Evolutionary conservation across 2,329 filamentous ascomycete species (phyloP).

Genomic region (Scedosporium dehoogii): DNA sequence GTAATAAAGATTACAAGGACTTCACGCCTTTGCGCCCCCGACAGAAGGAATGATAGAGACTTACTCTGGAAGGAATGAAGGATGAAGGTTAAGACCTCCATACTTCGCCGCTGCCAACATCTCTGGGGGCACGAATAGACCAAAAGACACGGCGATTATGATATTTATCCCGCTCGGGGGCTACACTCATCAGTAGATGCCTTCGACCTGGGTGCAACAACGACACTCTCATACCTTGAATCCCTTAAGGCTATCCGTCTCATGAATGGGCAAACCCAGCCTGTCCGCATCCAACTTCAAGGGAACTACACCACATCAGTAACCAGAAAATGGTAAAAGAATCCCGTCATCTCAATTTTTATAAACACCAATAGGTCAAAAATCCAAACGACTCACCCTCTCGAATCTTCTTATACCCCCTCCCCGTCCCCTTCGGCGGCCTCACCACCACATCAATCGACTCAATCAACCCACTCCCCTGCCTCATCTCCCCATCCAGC

Average conservation of each 20-base stretch:
- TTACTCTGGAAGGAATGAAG: constrained; percentile 78
- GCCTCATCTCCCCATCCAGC: constrained; percentile 49
- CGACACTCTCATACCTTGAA: constrained; percentile 60
- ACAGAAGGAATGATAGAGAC: constrained; percentile 12
- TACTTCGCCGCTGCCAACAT: constrained; percentile 63
- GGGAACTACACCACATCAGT: constrained; percentile 45
- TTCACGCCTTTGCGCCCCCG: not conserved
- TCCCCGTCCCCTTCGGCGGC: constrained; percentile 66
- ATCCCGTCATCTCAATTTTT: too few relatives aligned
- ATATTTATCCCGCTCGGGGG: constrained; percentile 59
- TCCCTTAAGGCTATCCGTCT: constrained; percentile 69
- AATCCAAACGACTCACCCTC: constrained; percentile 41
- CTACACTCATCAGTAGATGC: constrained; percentile 23
- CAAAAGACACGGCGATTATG: constrained; percentile 88
- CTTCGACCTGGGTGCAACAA: too few relatives aligned
- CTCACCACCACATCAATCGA: constrained; percentile 82
- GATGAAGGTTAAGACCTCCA: constrained; percentile 88
- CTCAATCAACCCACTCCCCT: constrained; percentile 45
- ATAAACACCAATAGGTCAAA: not conserved
- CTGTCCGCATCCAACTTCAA: constrained; percentile 56
- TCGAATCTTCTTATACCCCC: constrained; percentile 58
- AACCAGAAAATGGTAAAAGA: not conserved
- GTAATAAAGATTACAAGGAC: too few relatives aligned
- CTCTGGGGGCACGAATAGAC: constrained; percentile 72
- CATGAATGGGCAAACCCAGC: constrained; percentile 58